Evolutionary conservation across 495 filamentous ascomycete genomes (phyloP).

Genomic region (Clohesyomyces aquaticus): DNA sequence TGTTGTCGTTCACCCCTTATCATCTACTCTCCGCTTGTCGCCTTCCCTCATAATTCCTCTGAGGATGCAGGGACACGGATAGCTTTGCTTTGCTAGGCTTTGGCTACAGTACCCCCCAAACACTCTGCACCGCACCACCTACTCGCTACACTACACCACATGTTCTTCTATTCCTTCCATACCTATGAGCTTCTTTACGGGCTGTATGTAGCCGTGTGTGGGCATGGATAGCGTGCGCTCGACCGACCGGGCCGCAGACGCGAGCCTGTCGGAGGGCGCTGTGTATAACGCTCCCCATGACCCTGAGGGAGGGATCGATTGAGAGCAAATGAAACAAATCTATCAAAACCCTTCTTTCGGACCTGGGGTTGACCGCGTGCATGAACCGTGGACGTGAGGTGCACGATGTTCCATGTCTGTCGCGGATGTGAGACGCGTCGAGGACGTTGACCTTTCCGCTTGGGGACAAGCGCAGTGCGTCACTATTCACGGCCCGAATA

Average conservation of each 20-base stretch:
- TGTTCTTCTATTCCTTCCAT: no score
- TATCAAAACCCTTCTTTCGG: no score
- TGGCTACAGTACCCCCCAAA: not conserved
- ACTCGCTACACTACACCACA: conserved; percentile 1
- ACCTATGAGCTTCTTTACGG: no score
- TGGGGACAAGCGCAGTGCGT: no score
- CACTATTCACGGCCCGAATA: no score
- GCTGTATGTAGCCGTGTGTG: not conserved
- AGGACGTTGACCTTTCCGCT: no score
- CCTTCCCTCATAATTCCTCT: conserved; percentile 1
- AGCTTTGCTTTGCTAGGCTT: not conserved
- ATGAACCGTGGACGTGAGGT: no score
- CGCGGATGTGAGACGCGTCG: no score
- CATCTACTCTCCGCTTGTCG: not conserved
- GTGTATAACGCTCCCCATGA: not conserved
- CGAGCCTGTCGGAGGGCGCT: not conserved
- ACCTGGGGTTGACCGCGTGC: no score
- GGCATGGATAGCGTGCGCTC: not conserved
- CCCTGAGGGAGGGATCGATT: not conserved
- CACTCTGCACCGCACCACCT: not conserved
- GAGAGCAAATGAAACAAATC: no score
- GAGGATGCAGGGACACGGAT: not conserved
- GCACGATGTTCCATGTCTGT: no score
- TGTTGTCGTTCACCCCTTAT: not conserved
- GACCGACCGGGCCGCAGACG: not conserved